Conservation (phyloP, 179 eudicot species). For the Gypsophila paniculata region DNA sequence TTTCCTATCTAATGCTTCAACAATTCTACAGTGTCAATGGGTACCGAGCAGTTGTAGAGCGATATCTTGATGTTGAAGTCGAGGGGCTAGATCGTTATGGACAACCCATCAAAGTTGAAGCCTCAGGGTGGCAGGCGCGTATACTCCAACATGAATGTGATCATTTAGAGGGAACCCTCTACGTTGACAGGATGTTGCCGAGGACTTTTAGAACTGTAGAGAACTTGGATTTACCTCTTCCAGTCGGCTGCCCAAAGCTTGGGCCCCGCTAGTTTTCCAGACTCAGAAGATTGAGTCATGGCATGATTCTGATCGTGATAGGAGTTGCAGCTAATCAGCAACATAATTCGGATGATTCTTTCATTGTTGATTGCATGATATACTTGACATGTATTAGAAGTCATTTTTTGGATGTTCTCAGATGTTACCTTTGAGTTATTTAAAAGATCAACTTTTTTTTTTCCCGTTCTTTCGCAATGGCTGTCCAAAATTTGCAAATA, state of each 20-base stretch:
- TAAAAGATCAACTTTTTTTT: not conserved
- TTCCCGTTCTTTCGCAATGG: not conserved
- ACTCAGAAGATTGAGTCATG: constrained; percentile 9
- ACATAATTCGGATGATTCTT: not conserved
- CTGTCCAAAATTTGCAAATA: not conserved
- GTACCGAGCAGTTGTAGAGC: constrained; percentile 80
- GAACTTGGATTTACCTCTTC: constrained; percentile 81
- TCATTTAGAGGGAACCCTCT: constrained; percentile 82
- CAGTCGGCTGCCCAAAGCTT: constrained; percentile 68
- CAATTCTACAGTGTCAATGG: constrained; percentile 68
- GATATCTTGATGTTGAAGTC: constrained; percentile 80
- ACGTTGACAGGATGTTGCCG: constrained; percentile 77
- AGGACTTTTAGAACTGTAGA: constrained; percentile 74
- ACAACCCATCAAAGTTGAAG: constrained; percentile 60
- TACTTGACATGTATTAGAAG: not conserved
- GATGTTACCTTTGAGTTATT: not conserved
- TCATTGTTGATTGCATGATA: constrained; percentile 1
- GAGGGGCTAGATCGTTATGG: constrained; percentile 71
- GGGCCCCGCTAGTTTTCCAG: constrained; percentile 43
- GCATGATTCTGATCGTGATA: not conserved
- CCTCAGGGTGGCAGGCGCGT: constrained; percentile 96
- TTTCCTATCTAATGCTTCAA: not conserved
- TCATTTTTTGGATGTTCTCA: not conserved
- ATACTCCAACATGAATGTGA: constrained; percentile 97
- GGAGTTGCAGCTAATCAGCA: not conserved